phyloP scores from a whole-genome alignment of 768 basidiomycete genomes.

The Coprinellus aureogranulatus region DNA sequence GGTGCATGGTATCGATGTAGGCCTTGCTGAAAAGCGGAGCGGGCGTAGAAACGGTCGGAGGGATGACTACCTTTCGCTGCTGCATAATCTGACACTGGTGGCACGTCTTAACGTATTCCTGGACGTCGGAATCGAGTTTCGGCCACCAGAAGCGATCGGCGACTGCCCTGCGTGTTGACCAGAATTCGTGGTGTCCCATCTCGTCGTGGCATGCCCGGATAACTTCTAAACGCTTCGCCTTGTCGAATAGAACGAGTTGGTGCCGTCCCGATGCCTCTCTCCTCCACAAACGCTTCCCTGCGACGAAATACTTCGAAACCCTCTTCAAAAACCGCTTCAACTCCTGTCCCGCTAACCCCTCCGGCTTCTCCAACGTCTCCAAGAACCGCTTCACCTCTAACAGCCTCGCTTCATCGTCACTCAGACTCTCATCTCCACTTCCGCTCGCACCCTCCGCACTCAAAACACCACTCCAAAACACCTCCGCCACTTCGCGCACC shows the following conservation, averaged over 20 bases:
- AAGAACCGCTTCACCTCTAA: conserved; percentile 5
- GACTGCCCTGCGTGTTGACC: conserved; percentile 14
- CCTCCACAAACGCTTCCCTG: conserved; percentile 17
- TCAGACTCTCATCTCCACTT: background rate
- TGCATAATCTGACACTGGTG: conserved; percentile 35
- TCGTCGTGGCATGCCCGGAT: conserved; percentile 22
- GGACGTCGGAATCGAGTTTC: conserved; percentile 21
- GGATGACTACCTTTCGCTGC: conserved; percentile 20
- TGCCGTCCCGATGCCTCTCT: conserved; percentile 17
- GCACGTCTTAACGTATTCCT: conserved; percentile 33
- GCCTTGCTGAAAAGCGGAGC: conserved; percentile 27
- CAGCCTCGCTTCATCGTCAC: background rate
- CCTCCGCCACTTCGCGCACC: background rate
- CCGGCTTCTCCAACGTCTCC: background rate
- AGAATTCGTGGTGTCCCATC: conserved; percentile 25
- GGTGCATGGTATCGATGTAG: conserved; percentile 39
- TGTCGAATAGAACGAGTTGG: conserved; percentile 20
- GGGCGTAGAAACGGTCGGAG: conserved; percentile 18
- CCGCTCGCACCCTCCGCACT: background rate
- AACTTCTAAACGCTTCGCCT: conserved; percentile 14
- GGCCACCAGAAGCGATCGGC: conserved; percentile 30
- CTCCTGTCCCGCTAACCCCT: background rate
- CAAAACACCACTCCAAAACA: no score
- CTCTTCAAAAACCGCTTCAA: background rate
- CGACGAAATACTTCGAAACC: background rate